Base-by-base conservation (phyloP, 2,329 filamentous ascomycete species). In the Colletotrichum coccodes region DNA sequence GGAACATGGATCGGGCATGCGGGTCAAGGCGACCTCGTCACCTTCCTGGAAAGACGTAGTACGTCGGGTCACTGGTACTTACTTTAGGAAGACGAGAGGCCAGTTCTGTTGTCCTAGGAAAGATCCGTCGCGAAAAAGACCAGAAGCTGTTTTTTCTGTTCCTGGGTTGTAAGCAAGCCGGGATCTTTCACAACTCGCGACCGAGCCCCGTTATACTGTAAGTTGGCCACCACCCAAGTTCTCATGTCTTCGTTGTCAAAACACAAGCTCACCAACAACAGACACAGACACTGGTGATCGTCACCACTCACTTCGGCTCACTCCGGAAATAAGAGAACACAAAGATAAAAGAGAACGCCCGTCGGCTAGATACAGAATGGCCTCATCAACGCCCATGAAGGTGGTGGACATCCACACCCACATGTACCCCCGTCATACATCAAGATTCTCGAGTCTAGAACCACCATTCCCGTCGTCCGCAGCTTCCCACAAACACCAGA, bases 351-450 rank as follows among this genome's bases (percentile, higher is more conserved):
- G 16, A 5, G 28, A 44, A 21, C 54, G 9, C 26, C 38, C 6
- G 26, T 46, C 18, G 8, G 36, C 26, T 30, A n/a, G 36, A 40
- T 16, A 60, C 61, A 50, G 21, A 60, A 84, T 84, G 82, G 72
- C 76, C 18, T 76, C 79, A 23, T 71, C 77, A 50, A 76, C 75
- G 58, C 73, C 79, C 44, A 61, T 62, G 62, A 79, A 77, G 62
- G 82, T 91, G 59, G 90, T 91, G 64, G 90, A 92, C 79, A 86
- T 91, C 76, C 90, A 92, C 84, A 91, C 89, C 2, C 89, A 92
- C 79, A 90, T 92, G 86, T 92, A 91, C 77, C 89, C 90, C 88
- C 89, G 4, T 86, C 85, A 28, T 91, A 91, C 74, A 84, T 91
- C 74, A 76, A 83, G 69, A 86, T 91, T 67, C 87, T 91, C 67